phyloP scores from a whole-genome alignment of 331 rosid genomes.

The Rosa hybrid region DNA sequence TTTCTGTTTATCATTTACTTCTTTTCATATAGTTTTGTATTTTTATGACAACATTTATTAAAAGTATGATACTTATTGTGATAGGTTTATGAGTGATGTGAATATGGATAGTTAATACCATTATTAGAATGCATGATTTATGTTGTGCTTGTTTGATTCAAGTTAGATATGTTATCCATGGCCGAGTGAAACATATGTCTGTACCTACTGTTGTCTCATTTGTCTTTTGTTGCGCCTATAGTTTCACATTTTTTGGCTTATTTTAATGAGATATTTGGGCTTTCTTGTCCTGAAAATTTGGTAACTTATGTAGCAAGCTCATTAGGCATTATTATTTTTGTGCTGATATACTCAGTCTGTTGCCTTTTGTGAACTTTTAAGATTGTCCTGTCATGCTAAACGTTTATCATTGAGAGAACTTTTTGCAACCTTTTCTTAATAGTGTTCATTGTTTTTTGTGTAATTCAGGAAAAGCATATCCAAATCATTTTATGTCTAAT shows the following conservation, averaged over 20 bases:
- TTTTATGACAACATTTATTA: not conserved
- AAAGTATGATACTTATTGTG: not conserved
- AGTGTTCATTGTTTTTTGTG: not conserved
- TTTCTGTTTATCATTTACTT: not conserved
- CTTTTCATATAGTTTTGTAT: not conserved
- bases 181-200: slow-evolving; percentile 1
- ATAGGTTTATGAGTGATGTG: not conserved
- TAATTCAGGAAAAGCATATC: slow-evolving; percentile 9
- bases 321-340: not conserved
- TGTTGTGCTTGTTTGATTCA: not conserved
- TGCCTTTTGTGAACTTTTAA: not conserved
- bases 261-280: not conserved
- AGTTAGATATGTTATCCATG: not conserved
- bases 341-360: not conserved
- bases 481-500: slow-evolving; percentile 25
- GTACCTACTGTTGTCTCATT: not conserved
- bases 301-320: not conserved
- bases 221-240: not conserved
- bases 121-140: not conserved
- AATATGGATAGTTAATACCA: not conserved
- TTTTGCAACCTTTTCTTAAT: not conserved
- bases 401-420: not conserved
- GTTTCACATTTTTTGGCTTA: not conserved
- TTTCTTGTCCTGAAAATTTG: not conserved
- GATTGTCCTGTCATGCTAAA: not conserved